Conservation (phyloP, 257 asterid genomes). For the Lycium barbarum region DNA sequence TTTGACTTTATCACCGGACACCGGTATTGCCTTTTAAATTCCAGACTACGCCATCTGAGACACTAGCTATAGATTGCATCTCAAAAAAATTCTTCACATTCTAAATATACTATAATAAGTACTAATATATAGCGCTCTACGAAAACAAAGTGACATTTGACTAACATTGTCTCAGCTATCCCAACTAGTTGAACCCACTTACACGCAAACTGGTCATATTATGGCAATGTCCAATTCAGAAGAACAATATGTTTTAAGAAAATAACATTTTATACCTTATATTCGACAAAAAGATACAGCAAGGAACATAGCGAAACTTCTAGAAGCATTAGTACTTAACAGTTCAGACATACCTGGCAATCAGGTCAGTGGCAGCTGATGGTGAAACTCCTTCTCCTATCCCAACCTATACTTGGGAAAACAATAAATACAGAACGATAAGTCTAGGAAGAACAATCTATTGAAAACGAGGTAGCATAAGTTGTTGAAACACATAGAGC, state of each 20-base stretch:
- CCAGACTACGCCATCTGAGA: neutral
- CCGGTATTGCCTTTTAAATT: neutral
- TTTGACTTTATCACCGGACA: neutral
- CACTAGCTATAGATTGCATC: neutral
- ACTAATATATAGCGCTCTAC: neutral
- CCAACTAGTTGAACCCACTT: neutral
- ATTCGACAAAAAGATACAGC: neutral
- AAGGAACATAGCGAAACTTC: neutral
- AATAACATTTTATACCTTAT: neutral
- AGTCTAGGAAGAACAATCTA: neutral
- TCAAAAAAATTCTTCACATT: neutral
- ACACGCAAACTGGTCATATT: neutral
- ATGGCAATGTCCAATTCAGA: neutral
- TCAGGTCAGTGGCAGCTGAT: constrained; percentile 97
- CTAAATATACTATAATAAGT: neutral
- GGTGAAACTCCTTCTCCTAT: constrained; percentile 99
- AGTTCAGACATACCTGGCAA: constrained; percentile 77
- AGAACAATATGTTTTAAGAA: neutral
- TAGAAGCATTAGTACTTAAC: constrained; percentile 22
- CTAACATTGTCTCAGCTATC: neutral
- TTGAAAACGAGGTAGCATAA: neutral
- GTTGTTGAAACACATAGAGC: neutral
- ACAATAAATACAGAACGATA: constrained; percentile 8
- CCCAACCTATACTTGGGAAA: constrained; percentile 68
- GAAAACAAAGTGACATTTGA: neutral